Base-by-base conservation (phyloP, 1,139 yeast species). In the Candida buenavistaensis region DNA sequence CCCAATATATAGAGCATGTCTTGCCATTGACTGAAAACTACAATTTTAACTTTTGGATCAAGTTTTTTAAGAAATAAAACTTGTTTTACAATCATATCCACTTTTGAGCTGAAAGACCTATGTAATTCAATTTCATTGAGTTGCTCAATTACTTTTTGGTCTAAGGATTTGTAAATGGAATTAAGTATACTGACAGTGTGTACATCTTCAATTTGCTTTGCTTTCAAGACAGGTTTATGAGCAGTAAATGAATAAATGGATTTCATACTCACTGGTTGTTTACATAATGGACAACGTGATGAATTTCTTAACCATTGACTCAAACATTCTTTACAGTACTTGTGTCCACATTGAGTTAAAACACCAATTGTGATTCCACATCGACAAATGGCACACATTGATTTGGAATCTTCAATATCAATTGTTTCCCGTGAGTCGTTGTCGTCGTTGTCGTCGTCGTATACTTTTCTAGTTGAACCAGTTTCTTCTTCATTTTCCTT, bases 1-100 rank as follows among this genome's bases (percentile, higher is more conserved):
- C 81, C 80, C 26, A 90, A 57, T 12, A 87, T 70, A 29, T 71
- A 73, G 35, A 92, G 59, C 59, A 89, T 76, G 31, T 80, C 89
- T 24, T 79, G 75, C 90, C 95, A 89, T 55, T 89, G 97, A 22
- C 96, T 87, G 53, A 86, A 90, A 1, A 90, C 63, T 6, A 90
- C 82, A 29, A 90, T 82, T 55, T 90, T 97, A 2, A 80, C 88
- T 1, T 64, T 57, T 0, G 84, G 79, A 31, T 83, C 82, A 21
- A 68, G 62, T 5, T 68, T 54, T 33, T 77, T 73, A 33, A 90
- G 59, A 64, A 82, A 83, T 12, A 80, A 51, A 1, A 82, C 75
- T 43, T 87, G 90, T 46, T 81, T 77, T 10, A 89, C 75, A 36
- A 90, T 84, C 68, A 82, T 76, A 56, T 90, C 95, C 30, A 90